phyloP scores from a whole-genome alignment of 805 yeast genomes.

The Pichia rugopelliculosa region DNA sequence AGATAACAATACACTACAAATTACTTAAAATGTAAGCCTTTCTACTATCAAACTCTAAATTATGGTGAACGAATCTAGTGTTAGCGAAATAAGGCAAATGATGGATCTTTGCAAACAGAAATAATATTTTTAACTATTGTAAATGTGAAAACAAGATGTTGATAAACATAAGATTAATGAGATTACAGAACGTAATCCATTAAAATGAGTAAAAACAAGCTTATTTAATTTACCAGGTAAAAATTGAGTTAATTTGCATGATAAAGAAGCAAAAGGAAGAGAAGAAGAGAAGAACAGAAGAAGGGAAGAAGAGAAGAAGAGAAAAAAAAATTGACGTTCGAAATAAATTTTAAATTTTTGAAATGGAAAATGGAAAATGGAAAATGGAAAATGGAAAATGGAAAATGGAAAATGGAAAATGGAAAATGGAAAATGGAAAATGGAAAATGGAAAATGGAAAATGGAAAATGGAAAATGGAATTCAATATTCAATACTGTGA shows the following conservation, averaged over 20 bases:
- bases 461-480: too few relatives aligned
- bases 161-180: not conserved
- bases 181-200: not conserved
- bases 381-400: not conserved
- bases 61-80: conserved; percentile 28
- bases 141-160: not conserved
- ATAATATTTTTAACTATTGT: conserved; percentile 5
- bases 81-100: conserved; percentile 32
- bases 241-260: not conserved
- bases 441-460: too few relatives aligned
- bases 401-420: too few relatives aligned
- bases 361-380: not conserved
- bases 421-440: too few relatives aligned
- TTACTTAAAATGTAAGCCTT: conserved; percentile 24
- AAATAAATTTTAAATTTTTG: not conserved
- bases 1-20: not conserved
- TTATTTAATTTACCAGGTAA: not conserved
- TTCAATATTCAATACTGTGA: too few relatives aligned
- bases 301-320: not conserved
- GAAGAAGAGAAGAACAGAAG: not conserved
- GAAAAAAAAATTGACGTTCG: not conserved
- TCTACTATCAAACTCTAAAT: conserved; percentile 34
- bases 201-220: not conserved
- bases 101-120: conserved; percentile 17
- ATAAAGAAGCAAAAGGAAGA: not conserved